Evolutionary conservation across 352 stramenopile species (phyloP).

Genomic region (Phytophthora foliorum): DNA sequence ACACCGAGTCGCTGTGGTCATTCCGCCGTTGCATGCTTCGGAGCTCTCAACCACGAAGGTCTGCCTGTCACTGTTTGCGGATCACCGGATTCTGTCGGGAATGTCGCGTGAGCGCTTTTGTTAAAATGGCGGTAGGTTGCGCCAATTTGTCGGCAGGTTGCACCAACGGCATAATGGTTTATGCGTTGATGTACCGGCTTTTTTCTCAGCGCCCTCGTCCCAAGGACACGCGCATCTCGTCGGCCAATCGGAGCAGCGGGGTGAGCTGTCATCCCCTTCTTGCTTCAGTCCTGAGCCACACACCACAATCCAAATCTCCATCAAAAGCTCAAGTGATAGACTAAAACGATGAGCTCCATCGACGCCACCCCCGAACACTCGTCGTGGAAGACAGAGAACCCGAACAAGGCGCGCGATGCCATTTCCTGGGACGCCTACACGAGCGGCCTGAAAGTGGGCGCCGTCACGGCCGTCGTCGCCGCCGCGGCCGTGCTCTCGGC

Average conservation of each 20-base stretch:
- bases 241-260: conserved; percentile 16
- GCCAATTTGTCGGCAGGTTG: background rate
- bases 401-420: conserved; percentile 67
- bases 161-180: background rate
- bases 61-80: too few relatives aligned
- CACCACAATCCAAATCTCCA: conserved; percentile 25
- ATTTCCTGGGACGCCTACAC: conserved; percentile 79
- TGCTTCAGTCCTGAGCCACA: conserved; percentile 22
- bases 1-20: too few relatives aligned
- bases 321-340: conserved; percentile 17
- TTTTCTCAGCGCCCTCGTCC: conserved; percentile 25
- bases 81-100: too few relatives aligned
- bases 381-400: conserved; percentile 49
- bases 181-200: background rate
- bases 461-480: conserved; percentile 37
- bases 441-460: conserved; percentile 61
- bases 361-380: conserved; percentile 30
- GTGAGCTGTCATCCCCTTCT: conserved; percentile 22
- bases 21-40: too few relatives aligned
- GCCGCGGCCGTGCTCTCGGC: conserved; percentile 46
- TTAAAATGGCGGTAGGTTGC: background rate
- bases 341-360: conserved; percentile 25
- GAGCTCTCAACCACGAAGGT: too few relatives aligned
- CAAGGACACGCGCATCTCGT: conserved; percentile 26
- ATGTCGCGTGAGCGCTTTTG: background rate